Evolutionary conservation across 2,329 filamentous ascomycete genomes (phyloP).

Genomic region (Penicillium olsonii): DNA sequence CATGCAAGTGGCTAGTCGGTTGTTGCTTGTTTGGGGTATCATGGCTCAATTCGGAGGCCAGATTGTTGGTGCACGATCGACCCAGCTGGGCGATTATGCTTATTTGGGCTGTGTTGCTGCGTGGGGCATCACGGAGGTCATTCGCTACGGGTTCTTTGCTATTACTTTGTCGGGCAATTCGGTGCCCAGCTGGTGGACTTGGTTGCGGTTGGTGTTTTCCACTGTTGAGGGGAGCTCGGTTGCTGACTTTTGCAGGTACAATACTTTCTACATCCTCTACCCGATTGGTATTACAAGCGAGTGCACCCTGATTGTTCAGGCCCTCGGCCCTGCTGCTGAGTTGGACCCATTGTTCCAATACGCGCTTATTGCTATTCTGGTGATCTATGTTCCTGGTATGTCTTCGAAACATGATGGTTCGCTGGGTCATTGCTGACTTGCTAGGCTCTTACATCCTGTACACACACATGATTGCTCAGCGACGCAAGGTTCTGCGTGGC

Average conservation of each 20-base stretch:
- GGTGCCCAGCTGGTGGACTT: conserved; percentile 68
- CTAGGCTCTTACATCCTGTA: conserved; percentile 79
- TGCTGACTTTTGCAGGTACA: conserved; percentile 55
- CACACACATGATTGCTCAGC: conserved; percentile 92
- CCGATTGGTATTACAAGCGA: conserved; percentile 89
- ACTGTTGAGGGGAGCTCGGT: background rate
- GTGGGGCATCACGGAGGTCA: conserved; percentile 88
- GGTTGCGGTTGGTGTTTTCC: conserved; percentile 49
- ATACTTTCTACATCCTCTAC: conserved; percentile 91
- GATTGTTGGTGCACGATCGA: conserved; percentile 28
- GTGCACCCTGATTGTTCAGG: conserved; percentile 74
- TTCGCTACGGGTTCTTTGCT: conserved; percentile 90
- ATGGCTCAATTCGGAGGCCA: conserved; percentile 63
- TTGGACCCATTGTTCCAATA: conserved; percentile 56
- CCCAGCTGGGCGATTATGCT: conserved; percentile 40
- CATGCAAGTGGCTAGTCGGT: conserved; percentile 86
- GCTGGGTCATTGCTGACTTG: conserved; percentile 14
- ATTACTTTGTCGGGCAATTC: conserved; percentile 58
- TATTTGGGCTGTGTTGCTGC: conserved; percentile 65
- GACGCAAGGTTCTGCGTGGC: conserved; percentile 72
- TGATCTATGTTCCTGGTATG: conserved; percentile 78
- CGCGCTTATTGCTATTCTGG: conserved; percentile 65
- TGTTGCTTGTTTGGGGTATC: conserved; percentile 87
- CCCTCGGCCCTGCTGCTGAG: conserved; percentile 61
- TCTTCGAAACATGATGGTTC: background rate